Evolutionary conservation across 176 grass and related monocot genomes (phyloP), one percentile per base, ranked within the genome.

Genomic region (Carex myosuroides): DNA sequence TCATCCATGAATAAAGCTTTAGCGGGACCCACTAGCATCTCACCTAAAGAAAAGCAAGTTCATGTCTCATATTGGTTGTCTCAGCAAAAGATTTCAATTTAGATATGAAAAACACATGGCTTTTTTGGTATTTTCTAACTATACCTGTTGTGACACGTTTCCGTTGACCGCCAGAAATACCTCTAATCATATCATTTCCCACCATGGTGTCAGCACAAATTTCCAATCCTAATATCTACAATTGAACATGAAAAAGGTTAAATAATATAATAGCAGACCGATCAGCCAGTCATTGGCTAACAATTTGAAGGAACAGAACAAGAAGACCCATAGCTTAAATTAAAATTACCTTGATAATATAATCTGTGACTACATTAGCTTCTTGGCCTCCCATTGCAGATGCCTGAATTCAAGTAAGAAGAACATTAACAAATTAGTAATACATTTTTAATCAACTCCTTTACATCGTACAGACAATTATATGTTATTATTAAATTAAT

Each of bases 281-380:
- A 26, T 32, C 63, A 66, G 22, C 21, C 5, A 26, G 42, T 9
- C 54, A 8, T 53, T 54, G n/a, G 18, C 16, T 52, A 64, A 81
- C 29, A 30, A 56, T 55, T 64, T 81, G 18, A 64, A 60, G 59
- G 30, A 63, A 24, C 16, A 22, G 2, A 22, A 48, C 17, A 59
- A 56, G 22, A 13, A 61, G 21, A 26, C 4, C 37, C 18, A 26
- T 53, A 69, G 60, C 20, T 30, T 76, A 86, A 74, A 66, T 44
- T 69, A 13, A 44, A 84, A 14, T 58, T 86, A 93, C 95, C 95
- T 98, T 98, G 29, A 98, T 60, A 70, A 95, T 86, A 66, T 98
- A 98, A 66, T 98, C 95, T 26, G 89, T 93, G 70, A 89, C 72
- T 14, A 98, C 89, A 83, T 83, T 93, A 22, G 91, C 62, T 54